Conservation (phyloP, 2,329 filamentous ascomycete genomes). For the Fusarium continuum region DNA sequence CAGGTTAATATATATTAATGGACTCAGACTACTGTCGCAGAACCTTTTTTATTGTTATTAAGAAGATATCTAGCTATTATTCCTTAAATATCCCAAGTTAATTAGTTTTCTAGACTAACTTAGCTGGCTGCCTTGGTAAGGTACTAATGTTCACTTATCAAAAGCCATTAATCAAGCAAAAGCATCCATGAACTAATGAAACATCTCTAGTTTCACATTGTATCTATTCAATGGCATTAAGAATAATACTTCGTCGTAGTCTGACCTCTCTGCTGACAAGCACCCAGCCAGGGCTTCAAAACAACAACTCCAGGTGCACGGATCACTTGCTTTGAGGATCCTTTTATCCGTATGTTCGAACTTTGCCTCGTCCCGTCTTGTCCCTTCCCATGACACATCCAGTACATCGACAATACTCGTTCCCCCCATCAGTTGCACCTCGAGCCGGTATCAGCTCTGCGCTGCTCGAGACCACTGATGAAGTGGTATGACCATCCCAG, state of each 20-base stretch:
- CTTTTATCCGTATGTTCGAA: slow-evolving; percentile 30
- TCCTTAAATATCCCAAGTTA: too few species aligned
- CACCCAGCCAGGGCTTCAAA: slow-evolving; percentile 20
- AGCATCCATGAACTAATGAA: not conserved
- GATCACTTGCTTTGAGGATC: slow-evolving; percentile 33
- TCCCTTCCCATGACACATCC: slow-evolving; percentile 30
- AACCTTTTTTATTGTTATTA: too few species aligned
- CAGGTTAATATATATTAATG: too few species aligned
- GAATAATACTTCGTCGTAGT: slow-evolving; percentile 29
- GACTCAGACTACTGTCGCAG: too few species aligned
- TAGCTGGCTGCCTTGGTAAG: too few species aligned
- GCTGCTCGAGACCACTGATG: slow-evolving; percentile 36
- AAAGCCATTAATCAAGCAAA: not conserved
- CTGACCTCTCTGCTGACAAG: slow-evolving; percentile 15
- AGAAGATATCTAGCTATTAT: too few species aligned
- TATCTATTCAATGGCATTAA: slow-evolving; percentile 44
- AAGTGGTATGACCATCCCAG: slow-evolving; percentile 31
- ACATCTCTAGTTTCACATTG: slow-evolving; percentile 10
- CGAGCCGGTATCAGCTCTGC: slow-evolving; percentile 35
- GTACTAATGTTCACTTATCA: not conserved
- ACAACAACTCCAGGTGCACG: slow-evolving; percentile 36
- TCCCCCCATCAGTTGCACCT: slow-evolving; percentile 24
- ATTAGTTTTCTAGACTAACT: too few species aligned
- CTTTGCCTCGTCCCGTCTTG: slow-evolving; percentile 9
- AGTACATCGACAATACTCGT: slow-evolving; percentile 30